A percentile compares a stretch with the other conserved stretches of the same genome.
Evolutionary conservation across 139 green algal species (phyloP).

Genomic region (Limnomonas spitsbergensis): DNA sequence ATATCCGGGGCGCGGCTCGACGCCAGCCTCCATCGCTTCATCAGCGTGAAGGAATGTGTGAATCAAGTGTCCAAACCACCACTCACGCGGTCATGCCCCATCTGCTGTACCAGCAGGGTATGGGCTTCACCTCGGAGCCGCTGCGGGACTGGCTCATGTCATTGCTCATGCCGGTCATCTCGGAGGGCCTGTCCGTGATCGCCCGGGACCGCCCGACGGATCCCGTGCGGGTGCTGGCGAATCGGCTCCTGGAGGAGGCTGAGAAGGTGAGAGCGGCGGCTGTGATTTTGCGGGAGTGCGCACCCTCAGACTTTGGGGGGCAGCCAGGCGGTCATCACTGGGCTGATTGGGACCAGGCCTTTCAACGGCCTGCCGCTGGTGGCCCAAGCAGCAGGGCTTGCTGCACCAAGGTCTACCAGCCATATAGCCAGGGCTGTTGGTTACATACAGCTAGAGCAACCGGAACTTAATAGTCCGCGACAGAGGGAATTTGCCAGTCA

Average conservation of each 20-base stretch:
- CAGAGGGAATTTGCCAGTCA: no score
- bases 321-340: no score
- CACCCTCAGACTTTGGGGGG: no score
- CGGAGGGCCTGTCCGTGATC: constrained; percentile 1
- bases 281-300: not conserved
- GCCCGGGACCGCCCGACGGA: not conserved
- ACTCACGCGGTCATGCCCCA: not conserved
- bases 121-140: not conserved
- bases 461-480: no score
- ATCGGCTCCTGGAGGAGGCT: not conserved
- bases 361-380: no score
- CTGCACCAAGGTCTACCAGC: no score
- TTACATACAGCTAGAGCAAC: no score
- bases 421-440: no score
- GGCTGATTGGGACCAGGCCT: no score
- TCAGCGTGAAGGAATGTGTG: not conserved
- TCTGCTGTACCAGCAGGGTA: not conserved
- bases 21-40: not conserved
- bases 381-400: no score
- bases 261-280: constrained; percentile 16
- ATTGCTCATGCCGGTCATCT: not conserved
- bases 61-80: not conserved
- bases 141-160: constrained; percentile 13
- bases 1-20: no score
- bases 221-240: not conserved